These are phyloP conservation scores for Lumnitzera racemosa DNA, from an alignment of 345 rosid species.

Conservation along the genomic window DNA sequence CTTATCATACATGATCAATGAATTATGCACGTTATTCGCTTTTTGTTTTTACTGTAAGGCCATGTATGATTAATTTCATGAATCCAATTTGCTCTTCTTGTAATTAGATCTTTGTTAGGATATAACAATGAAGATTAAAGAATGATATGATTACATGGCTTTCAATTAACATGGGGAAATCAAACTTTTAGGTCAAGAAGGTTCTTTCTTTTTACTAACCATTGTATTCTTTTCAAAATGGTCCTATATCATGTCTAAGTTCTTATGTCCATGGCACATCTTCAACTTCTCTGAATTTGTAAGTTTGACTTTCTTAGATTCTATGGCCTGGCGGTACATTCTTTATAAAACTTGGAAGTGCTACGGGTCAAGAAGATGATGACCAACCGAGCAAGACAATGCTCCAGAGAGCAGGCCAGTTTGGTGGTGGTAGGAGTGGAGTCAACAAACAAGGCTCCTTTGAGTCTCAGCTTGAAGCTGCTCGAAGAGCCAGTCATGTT, in stretches of 20 bases:
- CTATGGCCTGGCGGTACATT: slow-evolving; percentile 92
- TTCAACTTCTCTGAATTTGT: neutral
- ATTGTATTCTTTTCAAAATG: neutral
- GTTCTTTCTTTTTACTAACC: no score
- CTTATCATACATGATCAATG: neutral
- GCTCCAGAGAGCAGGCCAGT: slow-evolving; percentile 36
- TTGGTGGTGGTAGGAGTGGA: slow-evolving; percentile 50
- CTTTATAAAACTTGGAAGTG: slow-evolving; percentile 45
- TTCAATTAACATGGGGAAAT: neutral
- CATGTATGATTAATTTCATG: no score
- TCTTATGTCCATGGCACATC: neutral
- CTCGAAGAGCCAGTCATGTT: slow-evolving; percentile 80
- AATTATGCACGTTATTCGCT: neutral
- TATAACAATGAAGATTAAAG: neutral
- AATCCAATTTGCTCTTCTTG: no score
- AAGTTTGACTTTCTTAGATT: slow-evolving; percentile 29
- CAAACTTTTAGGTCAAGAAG: neutral
- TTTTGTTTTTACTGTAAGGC: no score
- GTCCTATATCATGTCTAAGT: neutral
- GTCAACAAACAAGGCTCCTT: slow-evolving; percentile 49
- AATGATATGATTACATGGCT: neutral
- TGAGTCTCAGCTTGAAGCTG: slow-evolving; percentile 77
- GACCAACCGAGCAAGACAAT: slow-evolving; percentile 23
- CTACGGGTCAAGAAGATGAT: slow-evolving; percentile 25
- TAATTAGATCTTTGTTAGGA: neutral